phyloP scores from a whole-genome alignment of 176 grass and related monocot genomes.

The Carex scoparia region DNA sequence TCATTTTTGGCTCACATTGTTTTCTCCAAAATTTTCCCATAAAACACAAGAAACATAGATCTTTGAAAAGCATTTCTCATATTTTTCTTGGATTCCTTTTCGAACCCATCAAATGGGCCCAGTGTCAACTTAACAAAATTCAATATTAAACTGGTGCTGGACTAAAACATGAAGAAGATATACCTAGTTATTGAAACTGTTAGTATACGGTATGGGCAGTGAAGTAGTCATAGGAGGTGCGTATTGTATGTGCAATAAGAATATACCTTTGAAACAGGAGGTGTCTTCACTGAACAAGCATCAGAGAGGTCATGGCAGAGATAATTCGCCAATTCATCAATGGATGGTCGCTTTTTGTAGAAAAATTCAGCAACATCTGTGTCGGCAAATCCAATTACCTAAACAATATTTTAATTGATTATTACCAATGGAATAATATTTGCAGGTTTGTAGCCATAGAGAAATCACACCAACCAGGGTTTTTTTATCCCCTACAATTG shows the following conservation, averaged over 20 bases:
- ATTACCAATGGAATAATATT: neutral
- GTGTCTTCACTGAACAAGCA: conserved; percentile 51
- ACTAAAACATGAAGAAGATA: neutral
- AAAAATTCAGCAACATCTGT: conserved; percentile 95
- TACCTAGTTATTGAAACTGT: neutral
- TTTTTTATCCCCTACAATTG: neutral
- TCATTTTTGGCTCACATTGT: too few species aligned
- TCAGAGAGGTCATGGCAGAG: conserved; percentile 81
- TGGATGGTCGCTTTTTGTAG: conserved; percentile 61
- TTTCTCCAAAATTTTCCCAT: too few species aligned
- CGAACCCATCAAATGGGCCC: too few species aligned
- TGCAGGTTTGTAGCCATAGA: neutral
- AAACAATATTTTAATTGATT: conserved; percentile 15
- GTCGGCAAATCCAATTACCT: conserved; percentile 91
- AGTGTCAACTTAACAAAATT: neutral
- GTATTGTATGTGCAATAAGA: neutral
- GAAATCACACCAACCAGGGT: neutral
- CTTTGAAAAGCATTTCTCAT: too few species aligned
- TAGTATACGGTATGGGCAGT: neutral
- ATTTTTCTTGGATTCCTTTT: too few species aligned
- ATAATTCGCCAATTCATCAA: conserved; percentile 63
- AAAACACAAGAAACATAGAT: too few species aligned
- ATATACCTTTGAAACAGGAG: conserved; percentile 74
- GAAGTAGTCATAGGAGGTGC: neutral
- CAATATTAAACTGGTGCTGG: neutral